Evolutionary conservation across 139 green algal species (phyloP).

Genomic region (Spirogloea muscicola): DNA sequence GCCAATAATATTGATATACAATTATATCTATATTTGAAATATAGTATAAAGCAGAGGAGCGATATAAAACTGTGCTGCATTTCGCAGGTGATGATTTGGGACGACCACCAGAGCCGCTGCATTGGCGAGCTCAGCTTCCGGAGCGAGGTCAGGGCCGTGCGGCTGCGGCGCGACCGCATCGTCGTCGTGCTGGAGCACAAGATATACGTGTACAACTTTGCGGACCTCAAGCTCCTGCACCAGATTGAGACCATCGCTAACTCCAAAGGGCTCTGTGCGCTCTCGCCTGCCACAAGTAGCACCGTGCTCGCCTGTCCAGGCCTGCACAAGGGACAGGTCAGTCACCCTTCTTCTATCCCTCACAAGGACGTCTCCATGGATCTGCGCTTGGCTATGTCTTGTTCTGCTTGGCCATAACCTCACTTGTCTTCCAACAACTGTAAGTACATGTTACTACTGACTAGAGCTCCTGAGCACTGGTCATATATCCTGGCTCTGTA

Average conservation of each 20-base stretch:
- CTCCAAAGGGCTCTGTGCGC: constrained; percentile 69
- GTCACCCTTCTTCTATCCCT: constrained; percentile 51
- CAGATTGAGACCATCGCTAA: constrained; percentile 88
- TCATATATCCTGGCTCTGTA: too few relatives aligned
- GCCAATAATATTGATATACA: too few relatives aligned
- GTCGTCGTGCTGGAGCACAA: constrained; percentile 93
- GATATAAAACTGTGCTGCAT: too few relatives aligned
- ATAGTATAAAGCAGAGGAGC: too few relatives aligned
- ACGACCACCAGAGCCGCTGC: constrained; percentile 86
- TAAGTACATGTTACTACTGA: too few relatives aligned
- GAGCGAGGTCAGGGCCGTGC: constrained; percentile 78
- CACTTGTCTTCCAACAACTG: too few relatives aligned
- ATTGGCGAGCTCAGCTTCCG: constrained; percentile 93
- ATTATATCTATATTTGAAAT: too few relatives aligned
- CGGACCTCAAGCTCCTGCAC: constrained; percentile 84
- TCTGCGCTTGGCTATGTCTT: too few relatives aligned
- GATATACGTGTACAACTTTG: constrained; percentile 87
- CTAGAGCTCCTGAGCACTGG: too few relatives aligned
- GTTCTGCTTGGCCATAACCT: too few relatives aligned
- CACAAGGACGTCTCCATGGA: not conserved
- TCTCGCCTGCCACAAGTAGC: constrained; percentile 70
- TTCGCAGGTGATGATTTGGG: constrained; percentile 89
- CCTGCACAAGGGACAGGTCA: constrained; percentile 78
- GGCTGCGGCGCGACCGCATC: constrained; percentile 81
- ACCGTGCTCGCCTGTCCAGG: constrained; percentile 91